Evolutionary conservation across 169 alveolate genomes (phyloP).

Genomic region (Eimeria falciformis): DNA sequence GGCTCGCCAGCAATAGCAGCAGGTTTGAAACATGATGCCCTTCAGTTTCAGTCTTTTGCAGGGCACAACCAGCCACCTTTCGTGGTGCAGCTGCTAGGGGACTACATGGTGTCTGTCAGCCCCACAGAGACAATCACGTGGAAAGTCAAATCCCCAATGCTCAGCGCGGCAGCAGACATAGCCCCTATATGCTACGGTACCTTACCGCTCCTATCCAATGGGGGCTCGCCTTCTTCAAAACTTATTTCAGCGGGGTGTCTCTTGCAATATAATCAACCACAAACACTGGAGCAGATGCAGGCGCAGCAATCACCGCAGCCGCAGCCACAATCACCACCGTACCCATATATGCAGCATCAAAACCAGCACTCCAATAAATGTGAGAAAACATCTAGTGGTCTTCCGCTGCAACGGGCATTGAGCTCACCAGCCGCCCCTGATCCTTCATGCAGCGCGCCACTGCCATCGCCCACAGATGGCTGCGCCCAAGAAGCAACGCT

Average conservation of each 20-base stretch:
- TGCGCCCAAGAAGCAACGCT: too few relatives aligned
- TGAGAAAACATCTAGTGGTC: too few relatives aligned
- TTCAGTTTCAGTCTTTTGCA: conserved; percentile 68
- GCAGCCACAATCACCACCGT: conserved; percentile 51
- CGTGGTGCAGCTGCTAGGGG: conserved; percentile 58
- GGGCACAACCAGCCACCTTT: conserved; percentile 75
- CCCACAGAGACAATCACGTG: conserved; percentile 72
- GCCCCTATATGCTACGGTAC: background rate
- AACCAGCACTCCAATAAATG: background rate
- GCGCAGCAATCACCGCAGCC: conserved; percentile 11
- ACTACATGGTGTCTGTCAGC: conserved; percentile 71
- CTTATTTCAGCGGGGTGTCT: background rate
- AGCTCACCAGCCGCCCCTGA: too few relatives aligned
- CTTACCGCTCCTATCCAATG: background rate
- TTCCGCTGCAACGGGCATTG: too few relatives aligned
- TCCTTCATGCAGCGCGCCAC: too few relatives aligned
- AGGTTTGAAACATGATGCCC: conserved; percentile 33
- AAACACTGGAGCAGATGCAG: background rate
- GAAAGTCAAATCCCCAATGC: conserved; percentile 55
- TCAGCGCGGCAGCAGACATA: conserved; percentile 21
- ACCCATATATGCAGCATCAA: conserved; percentile 19
- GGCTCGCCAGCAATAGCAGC: background rate
- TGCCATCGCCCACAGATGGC: too few relatives aligned
- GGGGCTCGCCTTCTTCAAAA: background rate
- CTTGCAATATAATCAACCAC: background rate